A percentile compares a stretch with the other conserved stretches of the same genome.
phyloP scores from a whole-genome alignment of 1,284 basidiomycete genomes.

The Bondarzewia mesenterica region DNA sequence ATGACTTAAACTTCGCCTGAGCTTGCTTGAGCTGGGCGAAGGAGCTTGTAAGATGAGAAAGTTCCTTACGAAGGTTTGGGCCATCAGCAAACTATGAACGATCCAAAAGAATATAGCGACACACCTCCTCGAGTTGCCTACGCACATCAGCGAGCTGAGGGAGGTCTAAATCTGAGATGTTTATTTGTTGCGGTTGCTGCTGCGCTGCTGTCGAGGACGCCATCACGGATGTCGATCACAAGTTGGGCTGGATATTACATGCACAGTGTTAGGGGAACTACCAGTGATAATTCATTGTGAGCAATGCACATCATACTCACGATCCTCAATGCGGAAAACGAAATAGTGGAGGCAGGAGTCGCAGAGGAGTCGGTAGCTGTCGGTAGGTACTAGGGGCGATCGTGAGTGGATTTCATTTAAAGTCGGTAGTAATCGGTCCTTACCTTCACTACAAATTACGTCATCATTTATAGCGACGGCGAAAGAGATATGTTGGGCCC shows the following conservation, averaged over 20 bases:
- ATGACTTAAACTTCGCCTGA: constrained; percentile 86
- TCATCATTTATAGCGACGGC: no score
- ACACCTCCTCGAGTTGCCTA: constrained; percentile 83
- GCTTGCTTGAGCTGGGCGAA: constrained; percentile 91
- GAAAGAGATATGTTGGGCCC: background rate
- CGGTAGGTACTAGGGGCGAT: no score
- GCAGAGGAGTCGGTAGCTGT: background rate
- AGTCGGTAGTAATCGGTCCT: no score
- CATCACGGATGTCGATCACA: no score
- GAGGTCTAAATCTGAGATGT: constrained; percentile 73
- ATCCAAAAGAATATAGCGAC: background rate
- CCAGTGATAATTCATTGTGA: no score
- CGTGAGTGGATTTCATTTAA: no score
- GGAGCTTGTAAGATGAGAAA: constrained; percentile 87
- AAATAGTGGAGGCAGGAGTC: no score
- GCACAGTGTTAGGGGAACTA: no score
- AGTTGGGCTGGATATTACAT: no score
- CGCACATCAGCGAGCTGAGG: constrained; percentile 80
- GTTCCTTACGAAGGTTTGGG: constrained; percentile 52
- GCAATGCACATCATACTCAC: no score
- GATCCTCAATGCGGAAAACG: no score
- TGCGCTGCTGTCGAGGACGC: background rate
- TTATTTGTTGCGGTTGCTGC: constrained; percentile 57
- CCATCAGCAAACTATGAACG: constrained; percentile 4
- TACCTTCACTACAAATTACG: no score